Base-by-base conservation (phyloP, 2,329 filamentous ascomycete species). In the Colletotrichum gloeosporioides region DNA sequence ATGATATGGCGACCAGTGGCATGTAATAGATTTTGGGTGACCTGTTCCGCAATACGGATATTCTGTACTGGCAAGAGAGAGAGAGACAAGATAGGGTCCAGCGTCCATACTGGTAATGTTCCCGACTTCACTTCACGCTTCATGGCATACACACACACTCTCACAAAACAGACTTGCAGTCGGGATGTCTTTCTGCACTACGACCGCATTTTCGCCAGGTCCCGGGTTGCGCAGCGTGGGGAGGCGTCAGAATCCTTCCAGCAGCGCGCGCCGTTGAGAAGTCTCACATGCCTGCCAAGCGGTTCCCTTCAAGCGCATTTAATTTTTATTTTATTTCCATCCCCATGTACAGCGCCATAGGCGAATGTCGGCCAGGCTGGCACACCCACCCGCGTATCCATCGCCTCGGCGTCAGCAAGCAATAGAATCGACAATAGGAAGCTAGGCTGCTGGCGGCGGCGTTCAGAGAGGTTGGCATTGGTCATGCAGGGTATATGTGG, bases 231-330 rank as follows among this genome's bases (percentile, higher is more conserved):
- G 22, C 18, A 27, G 31, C 66, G 29, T 25, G 65, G 31, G 55
- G 31, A 55, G 66, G 57, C 22, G 53, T 29, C 18, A 10, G 18
- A 16, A 63, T 64, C 31, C 18, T 57, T 22, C 36, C 61, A 18
- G 31, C 36, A 53, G 39, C 31, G 57, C 16, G 44, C 49, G 59
- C 59, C 68, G 34, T 71, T 71, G 68, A 31, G 27, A 34, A 61
- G 57, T 65, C 72, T 74, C 67, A 74, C 72, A 65, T 74, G 67
- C 67, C 66, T 71, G 67, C 72, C 67, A 64, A 59, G 61, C 27
- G 27, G 31, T 36, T 29, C 39, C 27, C 31, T 18, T 27, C 18
- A 29, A n/a, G 18, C 18, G 18, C 16, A 22, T n/a, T 44, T 22
- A 25, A 15, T 31, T 55, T 63, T 61, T 34, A 36, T 18, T 32